Base-by-base conservation (phyloP, 2,329 filamentous ascomycete genomes). In the Fusarium concolor region DNA sequence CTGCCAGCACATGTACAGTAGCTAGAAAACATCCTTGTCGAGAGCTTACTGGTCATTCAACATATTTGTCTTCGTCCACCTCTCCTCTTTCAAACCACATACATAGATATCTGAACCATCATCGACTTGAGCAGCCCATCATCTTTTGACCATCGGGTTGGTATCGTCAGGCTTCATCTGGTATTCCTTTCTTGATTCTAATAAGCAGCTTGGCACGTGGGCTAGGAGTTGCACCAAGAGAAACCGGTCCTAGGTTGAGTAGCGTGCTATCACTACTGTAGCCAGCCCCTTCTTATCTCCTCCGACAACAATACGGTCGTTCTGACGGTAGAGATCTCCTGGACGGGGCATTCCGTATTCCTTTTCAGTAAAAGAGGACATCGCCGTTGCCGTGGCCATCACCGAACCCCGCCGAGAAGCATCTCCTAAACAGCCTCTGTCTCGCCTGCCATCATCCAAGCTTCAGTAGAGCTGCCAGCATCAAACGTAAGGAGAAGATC, bases 1-100 rank as follows among this genome's bases (percentile, higher is more conserved):
- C 22, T 38, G 41, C 41, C 33, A 33, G 50, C 20, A 35, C 51
- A 47, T 41, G 33, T 51, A 52, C 18, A 52, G 26, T 41, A 64
- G 26, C 41, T 20, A 35, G 10, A 11, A 33, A 18, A 31, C 38
- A 64, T 28, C 61, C 61, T 45, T 65, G 61, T 64, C 45, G 17
- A 17, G 7, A 15, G 47, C 50, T 46, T 35, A 58, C 52, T 59
- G 33, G 60, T 10, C 38, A 8, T n/a, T 20, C 55, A 29, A n/a
- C 37, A n/a, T 18, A 20, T 39, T 6, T 10, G 24, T n/a, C 35
- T 35, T 24, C 24, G 42, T 37, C 24, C 33, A 44, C 17, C 12
- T 17, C 18, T 17, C 42, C 20, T 20, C 24, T 39, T 45, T 24
- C 59, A 33, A 37, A 59, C 24, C n/a, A 24, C 33, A 46, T 38